A percentile compares a stretch with the other conserved stretches of the same genome.
phyloP scores from a whole-genome alignment of 2,329 filamentous ascomycete genomes.

The Fusarium sarcochroum region DNA sequence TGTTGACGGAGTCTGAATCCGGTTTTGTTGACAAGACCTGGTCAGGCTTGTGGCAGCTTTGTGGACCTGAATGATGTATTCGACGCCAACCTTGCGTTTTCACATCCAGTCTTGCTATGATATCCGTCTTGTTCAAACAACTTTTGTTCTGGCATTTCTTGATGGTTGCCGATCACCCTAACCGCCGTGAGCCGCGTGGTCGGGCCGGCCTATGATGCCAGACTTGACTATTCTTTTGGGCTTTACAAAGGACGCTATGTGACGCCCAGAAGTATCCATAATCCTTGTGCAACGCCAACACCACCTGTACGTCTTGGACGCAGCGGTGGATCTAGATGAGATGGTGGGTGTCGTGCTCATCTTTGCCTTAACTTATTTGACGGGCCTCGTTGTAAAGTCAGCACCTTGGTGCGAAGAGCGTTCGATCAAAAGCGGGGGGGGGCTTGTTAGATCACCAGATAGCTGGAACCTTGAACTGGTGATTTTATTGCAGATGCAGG shows the following conservation, averaged over 20 bases:
- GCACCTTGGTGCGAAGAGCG: constrained; percentile 17
- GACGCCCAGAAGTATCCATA: constrained; percentile 37
- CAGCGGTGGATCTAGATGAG: constrained; percentile 17
- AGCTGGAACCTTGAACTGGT: constrained; percentile 29
- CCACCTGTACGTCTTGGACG: constrained; percentile 18
- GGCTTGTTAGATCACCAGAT: constrained; percentile 35
- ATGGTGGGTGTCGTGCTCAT: constrained; percentile 40
- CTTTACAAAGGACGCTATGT: constrained; percentile 28
- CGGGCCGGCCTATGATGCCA: constrained; percentile 46
- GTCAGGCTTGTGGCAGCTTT: constrained; percentile 17
- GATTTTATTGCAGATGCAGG: constrained; percentile 40
- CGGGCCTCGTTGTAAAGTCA: constrained; percentile 1
- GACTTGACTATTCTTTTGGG: constrained; percentile 36
- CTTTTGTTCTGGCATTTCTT: constrained; percentile 29
- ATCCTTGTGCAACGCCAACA: constrained; percentile 39
- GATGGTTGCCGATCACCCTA: constrained; percentile 39
- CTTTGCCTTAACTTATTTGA: constrained; percentile 18
- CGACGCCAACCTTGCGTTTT: constrained; percentile 24
- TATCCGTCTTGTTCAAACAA: constrained; percentile 12
- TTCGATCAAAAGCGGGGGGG: constrained; percentile 25
- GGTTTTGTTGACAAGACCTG: constrained; percentile 36
- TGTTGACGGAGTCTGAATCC: constrained; percentile 33
- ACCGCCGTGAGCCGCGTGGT: constrained; percentile 34
- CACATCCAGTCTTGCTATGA: constrained; percentile 31
- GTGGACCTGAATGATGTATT: constrained; percentile 44